These are phyloP conservation scores for Hortiboletus rubellus DNA, from an alignment of 1,284 basidiomycete genomes.

Conservation along the genomic window DNA sequence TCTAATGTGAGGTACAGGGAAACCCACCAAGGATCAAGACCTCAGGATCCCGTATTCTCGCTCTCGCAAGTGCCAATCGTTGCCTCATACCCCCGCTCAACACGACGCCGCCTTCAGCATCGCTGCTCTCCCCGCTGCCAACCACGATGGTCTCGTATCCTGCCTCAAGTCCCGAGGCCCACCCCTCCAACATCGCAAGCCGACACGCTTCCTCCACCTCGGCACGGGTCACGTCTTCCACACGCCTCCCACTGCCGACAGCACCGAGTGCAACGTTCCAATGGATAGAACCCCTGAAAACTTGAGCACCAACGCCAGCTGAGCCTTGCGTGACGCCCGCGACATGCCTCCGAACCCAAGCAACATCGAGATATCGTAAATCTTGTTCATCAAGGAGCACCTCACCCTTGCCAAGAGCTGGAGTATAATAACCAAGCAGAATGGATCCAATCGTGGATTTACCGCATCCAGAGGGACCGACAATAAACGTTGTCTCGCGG, in stretches of 20 bases:
- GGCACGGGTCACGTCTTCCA: slow-evolving; percentile 55
- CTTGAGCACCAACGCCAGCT: slow-evolving; percentile 29
- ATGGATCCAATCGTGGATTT: slow-evolving; percentile 81
- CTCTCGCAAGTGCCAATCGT: slow-evolving; percentile 88
- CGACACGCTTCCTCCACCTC: slow-evolving; percentile 83
- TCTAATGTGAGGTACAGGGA: slow-evolving; percentile 1
- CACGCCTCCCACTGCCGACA: slow-evolving; percentile 41
- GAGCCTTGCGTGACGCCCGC: slow-evolving; percentile 75
- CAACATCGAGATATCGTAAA: slow-evolving; percentile 71
- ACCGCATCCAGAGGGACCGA: slow-evolving; percentile 78
- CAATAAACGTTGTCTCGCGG: slow-evolving; percentile 76
- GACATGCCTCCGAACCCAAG: slow-evolving; percentile 73
- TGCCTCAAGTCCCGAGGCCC: slow-evolving; percentile 77
- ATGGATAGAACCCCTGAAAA: slow-evolving; percentile 58
- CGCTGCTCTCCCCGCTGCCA: slow-evolving; percentile 45
- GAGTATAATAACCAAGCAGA: slow-evolving; percentile 77
- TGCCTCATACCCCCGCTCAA: slow-evolving; percentile 95
- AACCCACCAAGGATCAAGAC: slow-evolving; percentile 87
- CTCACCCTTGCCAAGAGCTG: slow-evolving; percentile 48
- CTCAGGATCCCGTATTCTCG: slow-evolving; percentile 82
- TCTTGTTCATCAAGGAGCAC: slow-evolving; percentile 86
- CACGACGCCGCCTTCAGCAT: slow-evolving; percentile 58
- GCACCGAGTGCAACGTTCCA: slow-evolving; percentile 89
- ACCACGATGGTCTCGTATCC: slow-evolving; percentile 83
- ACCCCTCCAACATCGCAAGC: slow-evolving; percentile 88